Percentiles rank a stretch among this genome's conserved stretches.
These are phyloP conservation scores for Saksenaea oblongispora DNA, from an alignment of 371 early-diverging fungal genomes.

Conservation along the genomic window DNA sequence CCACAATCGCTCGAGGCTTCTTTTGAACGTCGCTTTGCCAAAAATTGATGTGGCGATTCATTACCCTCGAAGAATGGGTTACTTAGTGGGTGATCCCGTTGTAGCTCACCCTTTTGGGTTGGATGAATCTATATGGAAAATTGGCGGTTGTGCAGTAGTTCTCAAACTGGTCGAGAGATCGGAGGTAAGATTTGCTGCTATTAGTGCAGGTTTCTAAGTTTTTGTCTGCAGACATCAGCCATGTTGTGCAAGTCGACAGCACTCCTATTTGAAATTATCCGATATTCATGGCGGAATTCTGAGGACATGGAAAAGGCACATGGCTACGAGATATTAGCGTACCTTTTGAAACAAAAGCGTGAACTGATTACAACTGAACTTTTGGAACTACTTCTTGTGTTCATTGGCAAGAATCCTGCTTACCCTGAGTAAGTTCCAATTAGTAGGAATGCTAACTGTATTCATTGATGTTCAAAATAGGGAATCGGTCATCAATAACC, in stretches of 20 bases:
- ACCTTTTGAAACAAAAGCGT: conserved; percentile 64
- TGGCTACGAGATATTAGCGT: conserved; percentile 75
- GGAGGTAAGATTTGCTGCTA: conserved; percentile 43
- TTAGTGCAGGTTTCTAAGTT: background rate
- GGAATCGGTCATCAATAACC: conserved; percentile 67
- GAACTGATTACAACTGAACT: conserved; percentile 60
- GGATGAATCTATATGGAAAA: conserved; percentile 74
- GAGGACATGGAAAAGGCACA: conserved; percentile 76
- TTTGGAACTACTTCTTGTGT: conserved; percentile 60
- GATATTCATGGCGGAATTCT: conserved; percentile 70
- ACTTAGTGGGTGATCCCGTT: conserved; percentile 56
- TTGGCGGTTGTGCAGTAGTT: conserved; percentile 71
- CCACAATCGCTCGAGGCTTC: conserved; percentile 28
- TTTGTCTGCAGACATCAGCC: conserved; percentile 46
- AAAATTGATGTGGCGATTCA: conserved; percentile 57
- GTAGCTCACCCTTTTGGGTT: conserved; percentile 60
- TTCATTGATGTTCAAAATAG: conserved; percentile 20
- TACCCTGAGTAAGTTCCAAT: conserved; percentile 51
- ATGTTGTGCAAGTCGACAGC: conserved; percentile 62
- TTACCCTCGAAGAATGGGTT: conserved; percentile 44
- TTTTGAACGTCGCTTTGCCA: conserved; percentile 64
- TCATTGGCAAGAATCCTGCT: conserved; percentile 65
- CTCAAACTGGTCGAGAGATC: conserved; percentile 64
- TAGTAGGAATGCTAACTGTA: background rate
- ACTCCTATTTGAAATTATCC: conserved; percentile 63